Base-by-base conservation (phyloP, 2,329 filamentous ascomycete species). In the Macrophomina pseudophaseolina region DNA sequence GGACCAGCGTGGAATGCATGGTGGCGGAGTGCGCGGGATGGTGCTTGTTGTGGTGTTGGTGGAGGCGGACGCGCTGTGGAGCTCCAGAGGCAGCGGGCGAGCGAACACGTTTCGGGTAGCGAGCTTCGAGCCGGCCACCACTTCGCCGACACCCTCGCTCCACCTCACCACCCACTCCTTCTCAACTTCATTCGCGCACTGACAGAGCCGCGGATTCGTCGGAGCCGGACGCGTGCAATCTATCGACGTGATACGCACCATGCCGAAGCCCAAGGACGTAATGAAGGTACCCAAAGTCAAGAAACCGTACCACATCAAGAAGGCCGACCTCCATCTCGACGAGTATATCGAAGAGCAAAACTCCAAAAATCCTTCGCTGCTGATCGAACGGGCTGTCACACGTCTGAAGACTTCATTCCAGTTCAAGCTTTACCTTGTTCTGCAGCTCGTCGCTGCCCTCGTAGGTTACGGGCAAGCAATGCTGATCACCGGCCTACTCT, bases 1-100 rank as follows among this genome's bases (percentile, higher is more conserved):
- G 92, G 69, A 91, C 93, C 58, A 97, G 81, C 54, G 91, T 87
- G 76, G 92, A 96, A 81, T 97, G 90, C 95, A 99, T 98, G 68
- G 68, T 85, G 82, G 23, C 28, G 28, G 51, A 35, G 40, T 35
- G 38, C 35, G 46, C 28, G 54, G n/a, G 18, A 14, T 62, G 35
- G 30, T 16, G 16, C 16, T 49, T 18, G 23, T n/a, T 38, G 52
- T 48, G 49, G 52, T 52, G 49, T 40, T 42, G 32, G 51, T 12
- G 14, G 52, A n/a, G n/a, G 46, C 23, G 35, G 53, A 46, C 35
- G 46, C 30, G 54, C 56, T 28, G 53, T 16, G 54, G 54, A 60
- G 64, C 64, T 66, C 53, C 6, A 30, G 9, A 42, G 32, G 44
- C 60, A 42, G 23, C 51, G 40, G 14, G 60, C 49, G 23, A 54